These are phyloP conservation scores for Mollisiaceae sp. DNA, from an alignment of 2,329 filamentous ascomycete genomes.

Conservation along the genomic window DNA sequence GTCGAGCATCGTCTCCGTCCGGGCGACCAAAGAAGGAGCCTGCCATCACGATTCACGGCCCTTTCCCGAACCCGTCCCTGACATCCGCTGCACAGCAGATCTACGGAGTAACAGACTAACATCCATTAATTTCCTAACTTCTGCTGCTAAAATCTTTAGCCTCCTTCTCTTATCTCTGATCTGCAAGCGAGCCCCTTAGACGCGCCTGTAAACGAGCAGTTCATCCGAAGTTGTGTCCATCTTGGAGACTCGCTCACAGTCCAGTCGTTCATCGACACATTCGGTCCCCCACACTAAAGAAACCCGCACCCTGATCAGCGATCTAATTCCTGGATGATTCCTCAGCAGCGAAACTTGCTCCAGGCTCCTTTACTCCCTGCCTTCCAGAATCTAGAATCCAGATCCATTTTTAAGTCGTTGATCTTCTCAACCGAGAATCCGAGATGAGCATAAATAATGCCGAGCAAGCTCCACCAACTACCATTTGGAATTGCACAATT, in stretches of 20 bases:
- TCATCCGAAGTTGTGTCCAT: neutral
- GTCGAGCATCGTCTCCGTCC: neutral
- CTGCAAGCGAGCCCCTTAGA: neutral
- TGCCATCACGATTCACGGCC: conserved; percentile 4
- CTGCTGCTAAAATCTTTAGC: conserved; percentile 2
- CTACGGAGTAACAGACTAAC: too few species aligned
- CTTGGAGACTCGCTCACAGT: conserved; percentile 3
- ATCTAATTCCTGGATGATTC: neutral
- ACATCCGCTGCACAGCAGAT: conserved; percentile 10
- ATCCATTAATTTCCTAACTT: conserved; percentile 10
- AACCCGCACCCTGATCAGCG: neutral
- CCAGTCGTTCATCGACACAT: neutral
- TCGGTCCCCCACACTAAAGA: conserved; percentile 11
- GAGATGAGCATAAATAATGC: conserved; percentile 7
- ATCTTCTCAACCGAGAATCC: neutral
- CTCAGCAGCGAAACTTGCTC: neutral
- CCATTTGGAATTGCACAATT: neutral
- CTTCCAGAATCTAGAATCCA: neutral
- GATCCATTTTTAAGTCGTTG: neutral
- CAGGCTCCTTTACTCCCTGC: neutral
- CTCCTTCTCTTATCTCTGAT: neutral
- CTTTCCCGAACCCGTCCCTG: conserved; percentile 3
- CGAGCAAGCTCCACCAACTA: conserved; percentile 3
- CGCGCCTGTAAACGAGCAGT: neutral
- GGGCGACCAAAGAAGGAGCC: neutral